These are phyloP conservation scores for Yarrowia sp. DNA, from an alignment of 805 yeast genomes.

Conservation along the genomic window DNA sequence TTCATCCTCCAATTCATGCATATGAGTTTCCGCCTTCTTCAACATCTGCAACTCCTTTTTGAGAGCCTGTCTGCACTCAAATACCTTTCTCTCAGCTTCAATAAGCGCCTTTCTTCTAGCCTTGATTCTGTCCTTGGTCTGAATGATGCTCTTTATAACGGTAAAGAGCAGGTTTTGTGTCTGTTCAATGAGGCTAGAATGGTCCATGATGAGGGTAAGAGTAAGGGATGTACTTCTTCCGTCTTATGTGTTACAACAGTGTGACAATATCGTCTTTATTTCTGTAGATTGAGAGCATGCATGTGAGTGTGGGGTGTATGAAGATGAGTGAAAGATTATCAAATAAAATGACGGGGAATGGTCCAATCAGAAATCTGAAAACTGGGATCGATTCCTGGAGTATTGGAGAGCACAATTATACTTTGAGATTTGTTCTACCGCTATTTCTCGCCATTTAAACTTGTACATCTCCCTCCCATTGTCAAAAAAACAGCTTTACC, in stretches of 20 bases:
- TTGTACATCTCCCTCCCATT: neutral
- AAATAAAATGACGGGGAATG: neutral
- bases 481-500: neutral
- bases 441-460: neutral
- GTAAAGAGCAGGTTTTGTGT: constrained; percentile 3
- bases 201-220: neutral
- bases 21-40: neutral
- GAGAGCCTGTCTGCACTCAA: constrained; percentile 7
- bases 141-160: neutral
- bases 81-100: neutral
- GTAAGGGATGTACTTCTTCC: neutral
- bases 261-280: neutral
- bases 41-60: neutral
- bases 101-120: neutral
- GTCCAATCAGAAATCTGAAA: neutral
- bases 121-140: constrained; percentile 3
- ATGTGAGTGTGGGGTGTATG: neutral
- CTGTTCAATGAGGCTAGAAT: neutral
- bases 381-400: neutral
- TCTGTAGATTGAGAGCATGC: neutral
- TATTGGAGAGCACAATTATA: too few relatives aligned
- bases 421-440: too few relatives aligned
- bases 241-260: neutral
- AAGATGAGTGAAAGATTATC: too few relatives aligned
- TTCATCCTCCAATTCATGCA: constrained; percentile 4